Evolutionary conservation across 352 stramenopile species (phyloP).

Genomic region (Thraustochytrium striatum): DNA sequence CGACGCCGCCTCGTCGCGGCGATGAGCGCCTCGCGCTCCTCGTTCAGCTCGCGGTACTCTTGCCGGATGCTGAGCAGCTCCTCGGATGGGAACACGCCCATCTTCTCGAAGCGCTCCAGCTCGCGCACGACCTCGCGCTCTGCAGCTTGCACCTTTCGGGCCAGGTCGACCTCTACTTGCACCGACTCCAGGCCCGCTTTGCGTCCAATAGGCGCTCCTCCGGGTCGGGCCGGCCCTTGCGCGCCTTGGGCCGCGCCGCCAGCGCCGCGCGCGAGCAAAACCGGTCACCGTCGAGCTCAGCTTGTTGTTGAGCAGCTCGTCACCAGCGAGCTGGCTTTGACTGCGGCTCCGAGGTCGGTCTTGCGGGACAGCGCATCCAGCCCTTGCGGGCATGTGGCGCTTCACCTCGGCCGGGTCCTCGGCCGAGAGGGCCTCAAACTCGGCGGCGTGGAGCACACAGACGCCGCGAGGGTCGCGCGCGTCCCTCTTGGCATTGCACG

Average conservation of each 20-base stretch:
- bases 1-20: not conserved
- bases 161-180: not conserved
- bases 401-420: constrained; percentile 8
- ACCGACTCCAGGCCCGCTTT: no score
- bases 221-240: not conserved
- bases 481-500: not conserved
- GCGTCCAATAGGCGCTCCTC: no score
- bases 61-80: constrained; percentile 27
- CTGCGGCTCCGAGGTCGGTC: not conserved
- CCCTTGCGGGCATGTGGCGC: constrained; percentile 13
- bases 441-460: not conserved
- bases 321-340: constrained; percentile 38
- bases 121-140: constrained; percentile 12
- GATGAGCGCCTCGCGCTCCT: constrained; percentile 28
- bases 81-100: not conserved
- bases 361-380: constrained; percentile 16
- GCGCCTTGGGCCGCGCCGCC: constrained; percentile 4
- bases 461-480: not conserved
- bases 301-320: constrained; percentile 38
- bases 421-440: not conserved
- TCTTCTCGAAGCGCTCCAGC: not conserved
- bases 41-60: constrained; percentile 26
- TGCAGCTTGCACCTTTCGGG: constrained; percentile 1
- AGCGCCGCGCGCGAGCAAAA: constrained; percentile 22
- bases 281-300: not conserved